Evolutionary conservation across 495 filamentous ascomycete genomes (phyloP).

Genomic region (Penicillium coprophilum): DNA sequence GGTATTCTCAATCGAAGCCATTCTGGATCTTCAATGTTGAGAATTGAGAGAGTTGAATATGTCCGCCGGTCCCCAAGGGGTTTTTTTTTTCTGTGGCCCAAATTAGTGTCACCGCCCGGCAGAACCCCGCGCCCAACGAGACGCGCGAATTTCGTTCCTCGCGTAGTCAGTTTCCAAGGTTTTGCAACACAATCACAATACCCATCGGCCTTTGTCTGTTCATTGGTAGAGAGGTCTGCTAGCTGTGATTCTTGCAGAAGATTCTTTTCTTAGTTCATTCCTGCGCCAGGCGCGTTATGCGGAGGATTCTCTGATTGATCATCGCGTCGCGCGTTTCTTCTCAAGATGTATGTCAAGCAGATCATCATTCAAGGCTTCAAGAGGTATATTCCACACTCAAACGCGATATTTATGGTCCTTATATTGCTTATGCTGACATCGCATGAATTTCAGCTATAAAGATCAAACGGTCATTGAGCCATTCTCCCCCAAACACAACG

Average conservation of each 20-base stretch:
- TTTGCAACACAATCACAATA: slow-evolving; percentile 17
- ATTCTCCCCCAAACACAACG: slow-evolving; percentile 96
- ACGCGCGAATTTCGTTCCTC: slow-evolving; percentile 28
- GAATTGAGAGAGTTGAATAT: slow-evolving; percentile 7
- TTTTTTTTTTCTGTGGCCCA: slow-evolving; percentile 43
- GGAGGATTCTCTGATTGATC: slow-evolving; percentile 28
- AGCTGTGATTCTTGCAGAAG: slow-evolving; percentile 1
- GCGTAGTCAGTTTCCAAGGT: slow-evolving; percentile 17
- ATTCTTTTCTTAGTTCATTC: slow-evolving; percentile 7
- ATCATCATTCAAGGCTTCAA: slow-evolving; percentile 99
- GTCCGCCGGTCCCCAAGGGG: slow-evolving; percentile 1
- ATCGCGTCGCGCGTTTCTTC: slow-evolving; percentile 37
- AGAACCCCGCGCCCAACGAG: slow-evolving; percentile 46
- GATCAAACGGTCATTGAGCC: slow-evolving; percentile 98
- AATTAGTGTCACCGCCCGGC: slow-evolving; percentile 38
- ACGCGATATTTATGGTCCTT: not conserved
- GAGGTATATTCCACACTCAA: slow-evolving; percentile 58
- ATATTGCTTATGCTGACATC: not conserved
- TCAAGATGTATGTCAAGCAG: slow-evolving; percentile 96
- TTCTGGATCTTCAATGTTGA: slow-evolving; percentile 18
- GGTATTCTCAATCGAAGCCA: slow-evolving; percentile 29
- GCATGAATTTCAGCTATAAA: slow-evolving; percentile 75
- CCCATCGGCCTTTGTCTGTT: slow-evolving; percentile 1
- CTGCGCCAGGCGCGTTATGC: slow-evolving; percentile 41
- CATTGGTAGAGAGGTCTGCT: not conserved